Percentiles rank a stretch among this genome's conserved stretches.
phyloP scores from a whole-genome alignment of 345 rosid genomes.

The Citrus hindsii region DNA sequence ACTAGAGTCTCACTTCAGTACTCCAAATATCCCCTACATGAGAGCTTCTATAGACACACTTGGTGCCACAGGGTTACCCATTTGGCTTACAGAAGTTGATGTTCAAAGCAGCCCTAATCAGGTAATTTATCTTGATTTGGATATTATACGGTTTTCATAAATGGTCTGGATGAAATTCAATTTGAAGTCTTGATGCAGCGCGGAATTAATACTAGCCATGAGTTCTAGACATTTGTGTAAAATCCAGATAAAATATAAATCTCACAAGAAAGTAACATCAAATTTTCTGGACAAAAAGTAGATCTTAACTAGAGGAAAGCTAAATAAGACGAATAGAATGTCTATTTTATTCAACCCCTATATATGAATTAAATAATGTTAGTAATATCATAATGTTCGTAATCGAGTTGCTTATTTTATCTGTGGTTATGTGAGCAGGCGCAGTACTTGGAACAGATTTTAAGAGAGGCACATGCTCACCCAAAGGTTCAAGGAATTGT shows the following conservation, averaged over 20 bases:
- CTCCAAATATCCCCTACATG: slow-evolving; percentile 58
- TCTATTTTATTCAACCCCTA: no score
- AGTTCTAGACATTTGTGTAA: no score
- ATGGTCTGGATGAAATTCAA: not conserved
- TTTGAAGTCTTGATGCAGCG: not conserved
- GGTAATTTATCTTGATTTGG: slow-evolving; percentile 20
- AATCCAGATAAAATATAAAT: no score
- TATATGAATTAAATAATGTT: no score
- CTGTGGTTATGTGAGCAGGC: slow-evolving; percentile 30
- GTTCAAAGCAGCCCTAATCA: slow-evolving; percentile 36
- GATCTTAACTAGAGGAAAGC: no score
- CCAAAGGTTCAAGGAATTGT: slow-evolving; percentile 63
- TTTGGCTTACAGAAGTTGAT: slow-evolving; percentile 88
- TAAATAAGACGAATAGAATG: no score
- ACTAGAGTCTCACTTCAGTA: slow-evolving; percentile 58
- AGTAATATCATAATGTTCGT: not conserved
- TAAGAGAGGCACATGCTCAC: slow-evolving; percentile 67
- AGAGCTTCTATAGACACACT: slow-evolving; percentile 65
- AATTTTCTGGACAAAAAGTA: no score
- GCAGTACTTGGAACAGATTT: slow-evolving; percentile 48
- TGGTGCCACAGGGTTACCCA: slow-evolving; percentile 44
- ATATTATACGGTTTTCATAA: not conserved
- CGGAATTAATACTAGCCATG: no score
- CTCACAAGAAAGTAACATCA: no score
- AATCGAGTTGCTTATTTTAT: not conserved